These are phyloP conservation scores for Coccomyxa sp. DNA, from an alignment of 139 green algal species.

Conservation along the genomic window DNA sequence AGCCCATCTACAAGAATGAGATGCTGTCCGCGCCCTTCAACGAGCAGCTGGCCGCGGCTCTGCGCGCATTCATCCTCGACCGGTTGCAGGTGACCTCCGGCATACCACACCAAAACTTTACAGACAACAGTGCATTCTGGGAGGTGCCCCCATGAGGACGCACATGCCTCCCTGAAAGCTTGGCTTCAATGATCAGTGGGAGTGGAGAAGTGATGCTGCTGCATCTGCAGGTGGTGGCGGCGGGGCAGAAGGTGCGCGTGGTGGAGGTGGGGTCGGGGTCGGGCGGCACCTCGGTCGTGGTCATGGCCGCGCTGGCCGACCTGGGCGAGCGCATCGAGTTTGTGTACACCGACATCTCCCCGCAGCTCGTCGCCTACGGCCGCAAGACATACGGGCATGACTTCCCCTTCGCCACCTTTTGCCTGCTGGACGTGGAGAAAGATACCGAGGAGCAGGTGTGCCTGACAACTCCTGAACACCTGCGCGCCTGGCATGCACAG, in stretches of 20 bases:
- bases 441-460: neutral
- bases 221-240: neutral
- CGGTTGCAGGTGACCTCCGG: neutral
- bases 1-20: conserved; percentile 15
- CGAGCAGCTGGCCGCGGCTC: conserved; percentile 8
- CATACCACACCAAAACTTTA: too few relatives aligned
- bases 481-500: too few relatives aligned
- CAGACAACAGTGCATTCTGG: too few relatives aligned
- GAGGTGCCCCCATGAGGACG: too few relatives aligned
- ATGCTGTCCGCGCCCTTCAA: conserved; percentile 12
- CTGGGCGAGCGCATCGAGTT: neutral
- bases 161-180: neutral
- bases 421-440: conserved; percentile 5
- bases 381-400: conserved; percentile 4
- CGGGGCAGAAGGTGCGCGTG: neutral
- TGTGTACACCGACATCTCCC: conserved; percentile 10
- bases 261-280: conserved; percentile 10
- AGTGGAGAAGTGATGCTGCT: too few relatives aligned
- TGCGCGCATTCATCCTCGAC: neutral
- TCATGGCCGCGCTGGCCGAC: neutral
- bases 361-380: conserved; percentile 16
- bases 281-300: conserved; percentile 7
- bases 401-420: conserved; percentile 5
- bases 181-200: too few relatives aligned
- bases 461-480: too few relatives aligned